Evolutionary conservation across 2,329 filamentous ascomycete species (phyloP), one percentile per base, ranked within the genome.

Genomic region (Calcarisporium arbuscula): DNA sequence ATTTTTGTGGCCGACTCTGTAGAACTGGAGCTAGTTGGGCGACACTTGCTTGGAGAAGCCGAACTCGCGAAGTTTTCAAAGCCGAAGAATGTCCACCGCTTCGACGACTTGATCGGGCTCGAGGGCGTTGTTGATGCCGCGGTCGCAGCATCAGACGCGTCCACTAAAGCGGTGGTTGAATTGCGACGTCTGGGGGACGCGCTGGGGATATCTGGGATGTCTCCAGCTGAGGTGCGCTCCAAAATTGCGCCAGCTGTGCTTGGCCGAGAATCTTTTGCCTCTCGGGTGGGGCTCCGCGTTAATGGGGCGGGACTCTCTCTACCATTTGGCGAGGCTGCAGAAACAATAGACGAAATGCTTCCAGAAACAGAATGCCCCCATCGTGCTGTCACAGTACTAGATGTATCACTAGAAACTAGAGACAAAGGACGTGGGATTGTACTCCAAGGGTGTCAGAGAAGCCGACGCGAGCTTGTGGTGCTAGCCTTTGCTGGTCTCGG

Each of bases 401-500:
- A 82, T 0, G 85, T 87, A 54, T 92, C 87, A 15, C 80, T 89
- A 2, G 87, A 94, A 11, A 94, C 79, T 15, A 89, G 68, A 3
- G 89, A 95, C 14, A 94, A 62, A 1, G 89, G 88, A 9, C 86
- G 76, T 5, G 83, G 83, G 47, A 89, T 89, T n/a, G 43, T 84
- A 88, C 56, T 94, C 85, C 19, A 94, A 69, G 9, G n/a, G 77
- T 84, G 43, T 94, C 87, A 1, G 85, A 87, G 52, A 94, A 94
- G 1, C 83, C 85, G 29, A 94, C 87, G 10, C 83, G 71, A 27
- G 79, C 73, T 40, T 79, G 74, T 5, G 71, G 68, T 8, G 41
- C 39, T 2, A 58, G 41, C 34, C 58, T 57, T 43, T 39, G 19
- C 45, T 45, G 28, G 29, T n/a, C n/a, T n/a, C n/a, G n/a, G n/a